These are phyloP conservation scores for Pseudogymnoascus sp. DNA, from an alignment of 2,329 filamentous ascomycete species.

Conservation along the genomic window DNA sequence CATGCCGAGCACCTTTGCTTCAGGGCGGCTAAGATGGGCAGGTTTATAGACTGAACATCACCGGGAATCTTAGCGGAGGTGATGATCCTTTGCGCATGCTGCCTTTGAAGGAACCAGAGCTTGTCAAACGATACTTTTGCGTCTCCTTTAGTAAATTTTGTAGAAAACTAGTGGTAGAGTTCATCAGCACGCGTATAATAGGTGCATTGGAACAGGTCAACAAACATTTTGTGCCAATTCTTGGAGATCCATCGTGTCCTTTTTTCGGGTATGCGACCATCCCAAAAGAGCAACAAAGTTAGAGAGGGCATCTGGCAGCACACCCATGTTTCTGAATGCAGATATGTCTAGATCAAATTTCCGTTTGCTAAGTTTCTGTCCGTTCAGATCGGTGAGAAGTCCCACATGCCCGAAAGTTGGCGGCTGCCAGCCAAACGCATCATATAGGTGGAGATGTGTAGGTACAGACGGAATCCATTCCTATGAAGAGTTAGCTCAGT, in stretches of 20 bases:
- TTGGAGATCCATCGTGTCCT: slow-evolving; percentile 64
- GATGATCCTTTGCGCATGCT: slow-evolving; percentile 39
- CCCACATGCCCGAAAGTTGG: slow-evolving; percentile 77
- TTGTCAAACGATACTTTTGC: slow-evolving; percentile 77
- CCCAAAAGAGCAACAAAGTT: slow-evolving; percentile 85
- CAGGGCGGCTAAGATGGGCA: not conserved
- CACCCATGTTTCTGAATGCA: slow-evolving; percentile 49
- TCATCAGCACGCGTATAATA: slow-evolving; percentile 8
- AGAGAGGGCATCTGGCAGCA: slow-evolving; percentile 56
- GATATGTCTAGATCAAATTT: slow-evolving; percentile 57
- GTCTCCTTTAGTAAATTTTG: slow-evolving; percentile 88
- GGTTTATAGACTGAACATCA: slow-evolving; percentile 1
- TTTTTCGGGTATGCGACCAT: slow-evolving; percentile 64
- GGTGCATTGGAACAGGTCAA: slow-evolving; percentile 10
- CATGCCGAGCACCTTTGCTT: not conserved
- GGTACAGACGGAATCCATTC: slow-evolving; percentile 97
- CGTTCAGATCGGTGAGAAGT: slow-evolving; percentile 60
- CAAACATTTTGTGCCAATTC: slow-evolving; percentile 63
- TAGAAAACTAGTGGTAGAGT: slow-evolving; percentile 17
- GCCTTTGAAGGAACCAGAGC: slow-evolving; percentile 69
- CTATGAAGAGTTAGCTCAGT: slow-evolving; percentile 30
- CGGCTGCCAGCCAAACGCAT: slow-evolving; percentile 66
- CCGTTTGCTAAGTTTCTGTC: slow-evolving; percentile 81
- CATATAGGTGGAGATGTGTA: slow-evolving; percentile 66
- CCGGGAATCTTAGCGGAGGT: not conserved